Evolutionary conservation across 495 filamentous ascomycete species (phyloP).

Genomic region (Cercophora sp.): DNA sequence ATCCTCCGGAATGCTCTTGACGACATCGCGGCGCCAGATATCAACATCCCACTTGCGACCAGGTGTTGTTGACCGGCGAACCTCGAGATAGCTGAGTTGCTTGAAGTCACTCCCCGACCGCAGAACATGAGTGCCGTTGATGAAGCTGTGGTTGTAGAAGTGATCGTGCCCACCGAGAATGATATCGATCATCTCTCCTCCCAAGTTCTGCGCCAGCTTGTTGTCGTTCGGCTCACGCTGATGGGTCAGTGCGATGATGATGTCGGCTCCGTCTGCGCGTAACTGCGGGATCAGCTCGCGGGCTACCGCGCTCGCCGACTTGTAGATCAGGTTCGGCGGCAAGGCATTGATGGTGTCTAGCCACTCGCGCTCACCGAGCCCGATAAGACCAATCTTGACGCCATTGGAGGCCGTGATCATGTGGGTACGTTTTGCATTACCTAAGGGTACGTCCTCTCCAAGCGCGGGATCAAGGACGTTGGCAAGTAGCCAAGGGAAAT

Average conservation of each 20-base stretch:
- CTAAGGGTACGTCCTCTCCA: constrained; percentile 63
- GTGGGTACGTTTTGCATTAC: constrained; percentile 61
- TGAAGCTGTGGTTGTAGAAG: constrained; percentile 69
- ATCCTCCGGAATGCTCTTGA: constrained; percentile 62
- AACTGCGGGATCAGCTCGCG: constrained; percentile 65
- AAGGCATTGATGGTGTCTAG: constrained; percentile 82
- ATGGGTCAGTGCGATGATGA: constrained; percentile 78
- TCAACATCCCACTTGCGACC: constrained; percentile 66
- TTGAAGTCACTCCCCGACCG: constrained; percentile 87
- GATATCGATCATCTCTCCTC: constrained; percentile 66
- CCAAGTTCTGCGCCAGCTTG: constrained; percentile 68
- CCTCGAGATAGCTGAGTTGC: constrained; percentile 83
- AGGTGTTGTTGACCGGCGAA: constrained; percentile 44
- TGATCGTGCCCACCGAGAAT: constrained; percentile 90
- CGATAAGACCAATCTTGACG: constrained; percentile 80
- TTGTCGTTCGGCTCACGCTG: constrained; percentile 82
- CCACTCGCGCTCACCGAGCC: constrained; percentile 74
- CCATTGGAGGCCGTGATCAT: constrained; percentile 77
- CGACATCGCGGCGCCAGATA: constrained; percentile 69
- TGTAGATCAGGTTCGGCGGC: constrained; percentile 75
- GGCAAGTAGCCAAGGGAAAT: constrained; percentile 85
- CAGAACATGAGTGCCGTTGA: constrained; percentile 76
- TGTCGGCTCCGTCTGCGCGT: constrained; percentile 70
- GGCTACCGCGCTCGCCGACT: constrained; percentile 67
- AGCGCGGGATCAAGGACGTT: constrained; percentile 79